Percentiles rank a stretch among this genome's conserved stretches.
Conservation (phyloP, 1,284 basidiomycete genomes). For the Malassezia japonica region DNA sequence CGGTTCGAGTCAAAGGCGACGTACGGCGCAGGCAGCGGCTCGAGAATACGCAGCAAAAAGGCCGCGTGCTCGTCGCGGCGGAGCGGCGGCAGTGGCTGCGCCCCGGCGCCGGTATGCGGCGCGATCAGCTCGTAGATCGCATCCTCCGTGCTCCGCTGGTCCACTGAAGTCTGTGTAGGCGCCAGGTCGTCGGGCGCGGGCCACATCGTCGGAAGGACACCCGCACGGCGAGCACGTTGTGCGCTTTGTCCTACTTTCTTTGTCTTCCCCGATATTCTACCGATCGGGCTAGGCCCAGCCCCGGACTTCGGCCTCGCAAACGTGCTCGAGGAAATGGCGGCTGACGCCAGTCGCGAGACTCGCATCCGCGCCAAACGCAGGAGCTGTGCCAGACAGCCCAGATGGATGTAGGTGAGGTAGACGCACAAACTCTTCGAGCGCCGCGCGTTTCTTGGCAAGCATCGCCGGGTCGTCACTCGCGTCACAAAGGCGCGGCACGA, state of each 20-base stretch:
- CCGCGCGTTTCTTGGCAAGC: slow-evolving; percentile 5
- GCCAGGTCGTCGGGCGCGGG: slow-evolving; percentile 30
- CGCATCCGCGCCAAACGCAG: slow-evolving; percentile 13
- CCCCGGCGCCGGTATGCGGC: slow-evolving; percentile 18
- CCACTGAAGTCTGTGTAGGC: slow-evolving; percentile 31
- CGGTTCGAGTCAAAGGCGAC: slow-evolving; percentile 42
- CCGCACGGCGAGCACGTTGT: slow-evolving; percentile 14
- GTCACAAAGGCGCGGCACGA: slow-evolving; percentile 6
- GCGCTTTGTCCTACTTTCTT: not conserved
- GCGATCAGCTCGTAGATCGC: slow-evolving; percentile 29
- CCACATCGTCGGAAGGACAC: slow-evolving; percentile 17
- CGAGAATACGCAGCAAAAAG: slow-evolving; percentile 35
- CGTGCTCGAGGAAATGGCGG: slow-evolving; percentile 25
- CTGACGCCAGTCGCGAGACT: slow-evolving; percentile 12
- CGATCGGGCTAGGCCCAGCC: slow-evolving; percentile 21
- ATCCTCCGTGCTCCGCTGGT: slow-evolving; percentile 34
- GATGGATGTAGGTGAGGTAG: slow-evolving; percentile 28
- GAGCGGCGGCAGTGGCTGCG: slow-evolving; percentile 19
- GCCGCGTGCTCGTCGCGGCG: slow-evolving; percentile 32
- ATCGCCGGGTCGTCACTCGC: not conserved
- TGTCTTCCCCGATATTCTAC: not conserved
- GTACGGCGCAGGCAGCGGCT: slow-evolving; percentile 35
- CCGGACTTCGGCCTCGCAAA: slow-evolving; percentile 38
- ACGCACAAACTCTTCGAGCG: slow-evolving; percentile 25
- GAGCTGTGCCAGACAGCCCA: slow-evolving; percentile 14